Conservation (phyloP, 129 eudicot genomes). For the Tanacetum coccineum region DNA sequence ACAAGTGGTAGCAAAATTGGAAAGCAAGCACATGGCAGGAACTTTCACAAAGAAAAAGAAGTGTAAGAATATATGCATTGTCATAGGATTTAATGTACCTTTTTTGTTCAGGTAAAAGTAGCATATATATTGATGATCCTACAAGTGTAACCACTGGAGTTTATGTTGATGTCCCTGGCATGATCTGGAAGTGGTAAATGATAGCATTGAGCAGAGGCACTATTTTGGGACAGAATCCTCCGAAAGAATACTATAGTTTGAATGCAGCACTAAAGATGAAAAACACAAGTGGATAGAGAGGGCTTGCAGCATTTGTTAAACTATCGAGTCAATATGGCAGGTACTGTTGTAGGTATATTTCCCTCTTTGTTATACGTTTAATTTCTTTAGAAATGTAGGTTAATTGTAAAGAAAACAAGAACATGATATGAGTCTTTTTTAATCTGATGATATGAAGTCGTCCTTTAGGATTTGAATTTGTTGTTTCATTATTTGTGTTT, state of each 20-base stretch:
- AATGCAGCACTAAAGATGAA: constrained; percentile 65
- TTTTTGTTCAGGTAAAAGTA: constrained; percentile 18
- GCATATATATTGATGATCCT: constrained; percentile 11
- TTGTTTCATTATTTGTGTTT: too few relatives aligned
- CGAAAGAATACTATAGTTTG: constrained; percentile 70
- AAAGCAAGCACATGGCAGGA: constrained; percentile 92
- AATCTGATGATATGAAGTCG: too few relatives aligned
- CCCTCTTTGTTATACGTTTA: too few relatives aligned
- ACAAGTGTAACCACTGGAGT: constrained; percentile 74
- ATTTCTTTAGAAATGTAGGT: too few relatives aligned
- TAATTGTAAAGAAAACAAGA: too few relatives aligned
- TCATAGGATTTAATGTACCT: constrained; percentile 1
- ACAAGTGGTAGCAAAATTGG: constrained; percentile 83
- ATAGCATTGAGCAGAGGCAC: constrained; percentile 36
- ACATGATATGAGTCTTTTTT: too few relatives aligned
- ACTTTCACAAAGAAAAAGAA: constrained; percentile 90
- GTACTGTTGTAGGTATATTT: too few relatives aligned
- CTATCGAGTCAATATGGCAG: constrained; percentile 46
- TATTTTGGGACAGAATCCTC: constrained; percentile 65
- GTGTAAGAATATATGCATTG: constrained; percentile 43
- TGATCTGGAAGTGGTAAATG: constrained; percentile 73
- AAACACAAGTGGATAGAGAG: constrained; percentile 74
- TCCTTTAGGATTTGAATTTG: too few relatives aligned
- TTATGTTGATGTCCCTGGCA: constrained; percentile 48
- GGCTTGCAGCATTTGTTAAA: constrained; percentile 70